These are phyloP conservation scores for Polytolypa hystricis DNA, from an alignment of 2,329 filamentous ascomycete genomes.

Conservation along the genomic window DNA sequence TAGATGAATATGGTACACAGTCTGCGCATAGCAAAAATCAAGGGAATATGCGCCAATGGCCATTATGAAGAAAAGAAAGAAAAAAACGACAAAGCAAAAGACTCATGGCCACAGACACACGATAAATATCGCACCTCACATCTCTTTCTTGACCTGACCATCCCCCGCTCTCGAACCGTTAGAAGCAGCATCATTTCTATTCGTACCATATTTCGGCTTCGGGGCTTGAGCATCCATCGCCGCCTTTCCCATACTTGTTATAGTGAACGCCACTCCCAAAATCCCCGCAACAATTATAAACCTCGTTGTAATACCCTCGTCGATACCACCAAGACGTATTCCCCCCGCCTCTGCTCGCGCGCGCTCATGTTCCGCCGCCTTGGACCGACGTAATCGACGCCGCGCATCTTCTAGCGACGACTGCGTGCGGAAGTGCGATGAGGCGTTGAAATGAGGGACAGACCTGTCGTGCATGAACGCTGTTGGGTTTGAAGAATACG, in stretches of 20 bases:
- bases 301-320: slow-evolving; percentile 23
- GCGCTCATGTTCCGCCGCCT: slow-evolving; percentile 23
- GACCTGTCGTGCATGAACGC: slow-evolving; percentile 36
- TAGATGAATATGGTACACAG: too few species aligned
- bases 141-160: too few species aligned
- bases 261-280: slow-evolving; percentile 21
- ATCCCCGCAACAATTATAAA: slow-evolving; percentile 31
- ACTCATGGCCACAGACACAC: too few species aligned
- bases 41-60: too few species aligned
- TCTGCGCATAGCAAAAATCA: too few species aligned
- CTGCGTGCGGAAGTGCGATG: slow-evolving; percentile 63
- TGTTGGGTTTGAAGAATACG: slow-evolving; percentile 21
- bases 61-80: too few species aligned
- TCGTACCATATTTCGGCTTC: too few species aligned
- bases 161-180: too few species aligned
- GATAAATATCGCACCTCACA: too few species aligned
- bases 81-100: too few species aligned
- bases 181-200: too few species aligned
- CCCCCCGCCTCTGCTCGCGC: slow-evolving; percentile 25
- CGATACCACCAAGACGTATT: slow-evolving; percentile 36
- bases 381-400: slow-evolving; percentile 33
- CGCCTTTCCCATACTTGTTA: slow-evolving; percentile 18
- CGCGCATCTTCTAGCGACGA: slow-evolving; percentile 48
- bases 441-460: slow-evolving; percentile 68
- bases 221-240: too few species aligned